Conservation (phyloP, 257 asterid genomes). For the Nicotiana paniculata region DNA sequence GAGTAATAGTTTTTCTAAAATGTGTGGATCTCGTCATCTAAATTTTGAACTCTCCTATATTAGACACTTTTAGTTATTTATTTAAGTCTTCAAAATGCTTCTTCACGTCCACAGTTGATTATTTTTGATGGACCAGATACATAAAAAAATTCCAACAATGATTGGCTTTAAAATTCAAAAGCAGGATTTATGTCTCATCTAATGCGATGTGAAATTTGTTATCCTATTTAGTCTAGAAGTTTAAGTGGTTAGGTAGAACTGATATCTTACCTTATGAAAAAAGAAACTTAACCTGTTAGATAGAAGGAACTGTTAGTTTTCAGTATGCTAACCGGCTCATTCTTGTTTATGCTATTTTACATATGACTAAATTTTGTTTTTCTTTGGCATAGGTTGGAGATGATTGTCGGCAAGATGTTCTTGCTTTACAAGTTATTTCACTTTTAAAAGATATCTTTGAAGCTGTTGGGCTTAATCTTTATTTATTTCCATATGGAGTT, state of each 20-base stretch:
- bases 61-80: background rate
- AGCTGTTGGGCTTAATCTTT: slow-evolving; percentile 82
- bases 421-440: slow-evolving; percentile 96
- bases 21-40: background rate
- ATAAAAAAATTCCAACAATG: background rate
- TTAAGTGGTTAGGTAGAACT: background rate
- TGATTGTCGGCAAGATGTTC: slow-evolving; percentile 98
- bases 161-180: background rate
- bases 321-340: background rate
- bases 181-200: background rate
- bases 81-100: background rate
- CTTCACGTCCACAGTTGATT: background rate
- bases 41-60: background rate
- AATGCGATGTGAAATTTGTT: background rate
- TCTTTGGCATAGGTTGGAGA: slow-evolving; percentile 76
- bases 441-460: slow-evolving; percentile 89
- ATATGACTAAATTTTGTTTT: slow-evolving; percentile 25
- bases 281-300: background rate
- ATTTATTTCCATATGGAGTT: slow-evolving; percentile 92
- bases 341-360: slow-evolving; percentile 10
- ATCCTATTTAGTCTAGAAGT: slow-evolving; percentile 1
- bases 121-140: background rate
- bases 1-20: background rate
- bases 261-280: background rate
- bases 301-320: background rate